Percentiles rank a stretch among this genome's conserved stretches.
These are phyloP conservation scores for Acanthamoeba royreba DNA, from an alignment of 208 protist genomes.

Conservation along the genomic window DNA sequence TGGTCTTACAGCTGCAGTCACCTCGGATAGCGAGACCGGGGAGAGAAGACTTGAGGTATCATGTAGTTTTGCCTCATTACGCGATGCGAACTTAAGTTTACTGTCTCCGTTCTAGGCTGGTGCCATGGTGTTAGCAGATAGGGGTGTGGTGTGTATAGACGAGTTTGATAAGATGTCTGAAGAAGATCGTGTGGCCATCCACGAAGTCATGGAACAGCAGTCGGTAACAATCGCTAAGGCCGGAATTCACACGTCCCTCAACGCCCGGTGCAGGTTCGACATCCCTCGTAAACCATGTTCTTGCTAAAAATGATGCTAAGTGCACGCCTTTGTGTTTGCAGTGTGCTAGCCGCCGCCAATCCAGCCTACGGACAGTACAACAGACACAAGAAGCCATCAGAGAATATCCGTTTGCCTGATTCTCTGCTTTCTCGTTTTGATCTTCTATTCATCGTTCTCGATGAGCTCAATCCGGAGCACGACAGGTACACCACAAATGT, in stretches of 20 bases:
- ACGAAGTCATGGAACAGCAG: conserved; percentile 99
- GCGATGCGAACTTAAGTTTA: not conserved
- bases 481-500: conserved; percentile 75
- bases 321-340: not conserved
- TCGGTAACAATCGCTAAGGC: conserved; percentile 99
- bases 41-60: conserved; percentile 72
- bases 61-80: not conserved
- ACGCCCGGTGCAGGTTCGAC: conserved; percentile 91
- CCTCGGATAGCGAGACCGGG: conserved; percentile 94
- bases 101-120: conserved; percentile 89
- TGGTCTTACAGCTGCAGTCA: conserved; percentile 99
- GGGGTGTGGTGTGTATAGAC: conserved; percentile 98
- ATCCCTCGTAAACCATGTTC: not conserved
- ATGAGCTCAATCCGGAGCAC: conserved; percentile 88
- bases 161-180: conserved; percentile 99
- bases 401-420: conserved; percentile 97
- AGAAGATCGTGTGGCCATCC: conserved; percentile 88
- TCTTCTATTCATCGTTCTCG: conserved; percentile 98
- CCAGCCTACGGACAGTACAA: conserved; percentile 98
- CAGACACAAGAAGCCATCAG: conserved; percentile 84
- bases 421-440: conserved; percentile 99
- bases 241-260: conserved; percentile 98
- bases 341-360: conserved; percentile 98
- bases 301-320: not conserved
- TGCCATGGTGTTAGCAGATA: conserved; percentile 99